phyloP scores from a whole-genome alignment of 2,329 filamentous ascomycete species.

The Acrodontium crateriforme region DNA sequence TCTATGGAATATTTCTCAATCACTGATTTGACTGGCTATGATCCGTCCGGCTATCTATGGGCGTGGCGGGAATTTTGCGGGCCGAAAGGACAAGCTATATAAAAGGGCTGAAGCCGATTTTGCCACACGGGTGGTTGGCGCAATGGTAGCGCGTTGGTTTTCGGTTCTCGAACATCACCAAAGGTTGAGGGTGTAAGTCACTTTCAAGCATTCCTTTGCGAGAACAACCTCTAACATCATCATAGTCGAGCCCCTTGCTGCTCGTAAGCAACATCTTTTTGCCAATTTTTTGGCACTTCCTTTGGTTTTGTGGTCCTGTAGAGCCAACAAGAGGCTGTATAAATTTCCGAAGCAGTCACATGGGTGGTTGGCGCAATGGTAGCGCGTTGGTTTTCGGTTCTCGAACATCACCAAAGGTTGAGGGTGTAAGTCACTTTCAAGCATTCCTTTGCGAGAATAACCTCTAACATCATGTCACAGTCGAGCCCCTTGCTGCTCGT shows the following conservation, averaged over 20 bases:
- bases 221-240: too few species aligned
- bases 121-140: slow-evolving; percentile 1
- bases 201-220: slow-evolving; percentile 1
- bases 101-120: too few species aligned
- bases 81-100: too few species aligned
- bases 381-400: slow-evolving; percentile 1
- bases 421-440: not conserved
- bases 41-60: too few species aligned
- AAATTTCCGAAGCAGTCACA: too few species aligned
- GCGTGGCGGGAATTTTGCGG: too few species aligned
- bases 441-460: slow-evolving; percentile 1
- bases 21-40: too few species aligned
- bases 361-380: slow-evolving; percentile 1
- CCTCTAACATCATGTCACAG: not conserved
- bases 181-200: slow-evolving; percentile 1
- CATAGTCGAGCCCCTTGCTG: slow-evolving; percentile 1
- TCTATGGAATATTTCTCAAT: too few species aligned
- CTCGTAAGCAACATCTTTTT: not conserved
- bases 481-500: slow-evolving; percentile 1
- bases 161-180: slow-evolving; percentile 1
- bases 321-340: too few species aligned
- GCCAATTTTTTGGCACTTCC: too few species aligned
- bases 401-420: slow-evolving; percentile 1
- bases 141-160: slow-evolving; percentile 1
- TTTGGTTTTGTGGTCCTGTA: too few species aligned